phyloP scores from a whole-genome alignment of 257 asterid species.

The Anisodus acutangulus region DNA sequence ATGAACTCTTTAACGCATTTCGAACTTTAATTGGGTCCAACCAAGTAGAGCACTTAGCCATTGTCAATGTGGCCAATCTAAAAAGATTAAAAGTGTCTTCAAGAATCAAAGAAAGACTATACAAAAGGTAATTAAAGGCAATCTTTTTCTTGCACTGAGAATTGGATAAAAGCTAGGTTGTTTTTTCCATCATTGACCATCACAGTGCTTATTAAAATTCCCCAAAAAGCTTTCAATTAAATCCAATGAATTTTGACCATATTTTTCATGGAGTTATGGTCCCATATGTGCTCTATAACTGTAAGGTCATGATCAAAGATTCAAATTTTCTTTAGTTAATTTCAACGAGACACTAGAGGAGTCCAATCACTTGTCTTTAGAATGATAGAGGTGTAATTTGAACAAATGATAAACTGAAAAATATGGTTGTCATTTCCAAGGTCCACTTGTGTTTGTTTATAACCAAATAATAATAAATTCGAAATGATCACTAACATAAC shows the following conservation, averaged over 20 bases:
- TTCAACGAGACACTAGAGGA: slow-evolving; percentile 36
- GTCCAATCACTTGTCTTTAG: slow-evolving; percentile 41
- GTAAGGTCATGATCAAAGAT: slow-evolving; percentile 52
- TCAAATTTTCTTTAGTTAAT: slow-evolving; percentile 33
- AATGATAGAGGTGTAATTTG: slow-evolving; percentile 30
- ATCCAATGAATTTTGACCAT: slow-evolving; percentile 39
- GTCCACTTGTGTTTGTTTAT: not conserved
- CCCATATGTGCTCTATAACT: slow-evolving; percentile 28
- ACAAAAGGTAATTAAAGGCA: slow-evolving; percentile 49
- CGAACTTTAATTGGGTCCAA: slow-evolving; percentile 27
- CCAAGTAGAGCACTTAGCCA: slow-evolving; percentile 16
- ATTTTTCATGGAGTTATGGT: slow-evolving; percentile 21
- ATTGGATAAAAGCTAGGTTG: slow-evolving; percentile 47
- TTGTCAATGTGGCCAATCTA: slow-evolving; percentile 30
- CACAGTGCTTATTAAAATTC: slow-evolving; percentile 49
- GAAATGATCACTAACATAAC: slow-evolving; percentile 9
- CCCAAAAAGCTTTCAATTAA: slow-evolving; percentile 25
- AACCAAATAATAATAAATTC: not conserved
- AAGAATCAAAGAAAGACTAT: slow-evolving; percentile 18
- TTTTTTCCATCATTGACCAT: slow-evolving; percentile 64
- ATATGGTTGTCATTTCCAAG: slow-evolving; percentile 26
- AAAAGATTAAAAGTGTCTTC: slow-evolving; percentile 25
- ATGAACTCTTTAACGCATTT: slow-evolving; percentile 23
- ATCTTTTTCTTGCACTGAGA: slow-evolving; percentile 57
- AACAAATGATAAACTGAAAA: slow-evolving; percentile 26